phyloP scores from a whole-genome alignment of 345 rosid species.

The Rhodomyrtus tomentosa region DNA sequence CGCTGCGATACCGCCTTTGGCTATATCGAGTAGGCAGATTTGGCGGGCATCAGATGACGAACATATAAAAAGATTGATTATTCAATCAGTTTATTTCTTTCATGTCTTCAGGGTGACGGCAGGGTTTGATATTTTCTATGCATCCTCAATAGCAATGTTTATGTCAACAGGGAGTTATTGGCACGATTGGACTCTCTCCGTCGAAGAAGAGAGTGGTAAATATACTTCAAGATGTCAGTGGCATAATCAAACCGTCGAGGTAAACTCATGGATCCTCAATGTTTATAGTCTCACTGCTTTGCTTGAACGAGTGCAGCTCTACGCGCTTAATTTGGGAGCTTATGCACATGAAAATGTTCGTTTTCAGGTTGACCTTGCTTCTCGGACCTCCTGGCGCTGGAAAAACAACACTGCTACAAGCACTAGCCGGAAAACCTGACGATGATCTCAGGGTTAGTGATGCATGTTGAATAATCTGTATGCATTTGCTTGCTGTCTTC shows the following conservation, averaged over 20 bases:
- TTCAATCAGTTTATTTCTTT: not conserved
- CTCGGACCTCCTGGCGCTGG: slow-evolving; percentile 35
- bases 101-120: not conserved
- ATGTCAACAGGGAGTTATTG: slow-evolving; percentile 9
- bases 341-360: not conserved
- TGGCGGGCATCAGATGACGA: not conserved
- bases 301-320: not conserved
- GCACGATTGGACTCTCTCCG: slow-evolving; percentile 14
- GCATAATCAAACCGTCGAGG: slow-evolving; percentile 30
- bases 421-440: slow-evolving; percentile 24
- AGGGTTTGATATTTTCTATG: not conserved
- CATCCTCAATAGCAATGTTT: not conserved
- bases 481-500: not conserved
- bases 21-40: not conserved
- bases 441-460: slow-evolving; percentile 14
- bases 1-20: not conserved
- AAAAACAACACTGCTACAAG: slow-evolving; percentile 26
- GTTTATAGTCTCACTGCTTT: not conserved
- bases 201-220: slow-evolving; percentile 26
- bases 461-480: not conserved
- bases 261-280: not conserved
- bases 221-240: slow-evolving; percentile 23
- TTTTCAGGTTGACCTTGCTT: slow-evolving; percentile 24
- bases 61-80: not conserved
- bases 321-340: not conserved